Evolutionary conservation across 2,329 filamentous ascomycete species (phyloP), one percentile per base, ranked within the genome.

Genomic region (Podosphaera xanthii): DNA sequence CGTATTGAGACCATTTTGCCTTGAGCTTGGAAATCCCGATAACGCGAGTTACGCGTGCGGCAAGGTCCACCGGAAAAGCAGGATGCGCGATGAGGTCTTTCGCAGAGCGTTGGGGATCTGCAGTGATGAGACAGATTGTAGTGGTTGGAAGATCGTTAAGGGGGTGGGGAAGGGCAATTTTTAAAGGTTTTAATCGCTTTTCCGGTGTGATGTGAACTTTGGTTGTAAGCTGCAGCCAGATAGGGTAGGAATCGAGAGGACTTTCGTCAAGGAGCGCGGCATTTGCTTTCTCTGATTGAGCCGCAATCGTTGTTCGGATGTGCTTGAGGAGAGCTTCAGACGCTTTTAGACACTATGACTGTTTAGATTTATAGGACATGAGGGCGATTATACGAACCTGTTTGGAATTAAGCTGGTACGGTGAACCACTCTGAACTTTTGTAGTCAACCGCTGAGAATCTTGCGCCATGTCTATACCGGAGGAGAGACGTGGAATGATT

Each of bases 21-120:
- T 91, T 91, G 66, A 98, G 76, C 72, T 97, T 94, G 66, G 78
- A 77, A 64, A 90, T 74, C 66, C 89, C 88, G 67, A 97, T 84
- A 53, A 98, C 79, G 64, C 82, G 79, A 58, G 81, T 83, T 68
- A 91, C 82, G 65, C 81, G 80, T 68, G 79, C 77, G 67, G 79
- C 76, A 62, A 88, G 76, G 54, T 77, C 76, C 60, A 76, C 74
- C 38, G 85, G 85, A 74, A 88, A 90, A 35, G 81, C 78, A 49
- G 84, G 79, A 59, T 84, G 80, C 58, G 81, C 83, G 63, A 96
- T 78, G 53, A 94, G 77, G 71, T 97, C 84, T 76, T 97, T 97
- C 78, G 92, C 94, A 59, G 81, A 79, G 64, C 89, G 82, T 76
- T 95, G 89, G 33, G 80, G 80, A 67, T 82, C 78, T 65, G 88